Evolutionary conservation across 2,329 filamentous ascomycete species (phyloP), one percentile per base, ranked within the genome.

Genomic region (Fusarium gaditjirri): DNA sequence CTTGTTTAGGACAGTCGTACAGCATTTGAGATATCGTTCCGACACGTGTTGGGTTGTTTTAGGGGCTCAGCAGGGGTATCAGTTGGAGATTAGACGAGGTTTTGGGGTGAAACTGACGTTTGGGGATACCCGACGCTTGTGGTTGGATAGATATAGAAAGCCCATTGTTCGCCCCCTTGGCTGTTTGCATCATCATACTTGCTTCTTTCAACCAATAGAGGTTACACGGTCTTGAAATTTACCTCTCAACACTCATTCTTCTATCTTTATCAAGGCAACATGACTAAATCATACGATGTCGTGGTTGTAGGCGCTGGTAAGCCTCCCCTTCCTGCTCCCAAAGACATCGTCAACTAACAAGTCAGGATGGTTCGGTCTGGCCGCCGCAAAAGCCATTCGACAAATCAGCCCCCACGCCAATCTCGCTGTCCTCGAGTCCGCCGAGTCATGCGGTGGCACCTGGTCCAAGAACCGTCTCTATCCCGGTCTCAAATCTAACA

Each of bases 401-500:
- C 81, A 89, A 59, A 70, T 88, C 27, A 79, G 87, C 58, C 87
- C 88, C 0, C 68, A 78, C 8, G 80, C 83, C 57, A 83, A 81
- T 5, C 74, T 90, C 12, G 68, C 85, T 13, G 74, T 91, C 3
- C 76, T 90, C 17, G 89, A 91, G n/a, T 78, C 82, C 3, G 82
- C 81, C 10, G 76, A 80, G 25, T 84, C 86, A 4, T 78, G 88
- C 42, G 90, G 90, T 2, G 90, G 90, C 9, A 87, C 87, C 14
- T 92, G 90, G 90, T 85, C 87, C 8, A 80, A 85, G 57, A 80
- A 89, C 31, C 84, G 89, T 2, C 80, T 91, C 2, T 89, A 92
- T 77, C 85, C 87, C 0, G 88, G 87, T 5, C 83, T 92, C 47
- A 89, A 88, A 65, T 87, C 88, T 6, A 92, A 92, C 79, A 92